A percentile compares a stretch with the other conserved stretches of the same genome.
Conservation (phyloP, 805 yeast species). For the Ogataea dorogensis region DNA sequence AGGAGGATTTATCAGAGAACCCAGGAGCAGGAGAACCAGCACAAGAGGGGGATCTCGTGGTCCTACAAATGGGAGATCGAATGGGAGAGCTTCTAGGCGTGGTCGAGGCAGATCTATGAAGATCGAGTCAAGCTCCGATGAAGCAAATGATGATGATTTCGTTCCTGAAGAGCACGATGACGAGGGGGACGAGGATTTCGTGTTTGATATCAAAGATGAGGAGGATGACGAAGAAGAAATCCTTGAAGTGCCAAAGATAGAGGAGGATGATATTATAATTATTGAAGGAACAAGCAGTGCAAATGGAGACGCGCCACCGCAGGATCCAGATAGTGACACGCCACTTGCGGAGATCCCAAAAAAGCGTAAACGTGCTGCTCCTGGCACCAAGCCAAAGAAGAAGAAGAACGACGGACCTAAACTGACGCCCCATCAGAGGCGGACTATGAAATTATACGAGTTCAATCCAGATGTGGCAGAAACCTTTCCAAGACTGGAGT, state of each 20-base stretch:
- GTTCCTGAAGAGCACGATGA: slow-evolving; percentile 19
- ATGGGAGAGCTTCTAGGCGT: slow-evolving; percentile 15
- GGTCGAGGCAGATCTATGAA: slow-evolving; percentile 9
- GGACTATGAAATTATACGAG: slow-evolving; percentile 64
- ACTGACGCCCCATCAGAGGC: slow-evolving; percentile 64
- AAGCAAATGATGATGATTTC: slow-evolving; percentile 14
- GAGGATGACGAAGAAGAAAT: slow-evolving; percentile 18
- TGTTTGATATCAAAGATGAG: slow-evolving; percentile 25
- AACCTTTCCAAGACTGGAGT: slow-evolving; percentile 65
- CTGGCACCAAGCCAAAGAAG: slow-evolving; percentile 17
- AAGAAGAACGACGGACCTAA: slow-evolving; percentile 36
- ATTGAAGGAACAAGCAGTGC: slow-evolving; percentile 22
- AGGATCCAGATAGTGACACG: slow-evolving; percentile 21
- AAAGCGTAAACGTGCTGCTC: slow-evolving; percentile 23
- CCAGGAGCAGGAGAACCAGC: background rate
- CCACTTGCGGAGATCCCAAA: slow-evolving; percentile 17
- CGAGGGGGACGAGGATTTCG: slow-evolving; percentile 26
- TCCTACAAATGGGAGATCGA: slow-evolving; percentile 17
- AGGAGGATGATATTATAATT: slow-evolving; percentile 25
- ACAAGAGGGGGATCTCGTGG: slow-evolving; percentile 28
- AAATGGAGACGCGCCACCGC: slow-evolving; percentile 14
- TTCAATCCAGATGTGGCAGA: slow-evolving; percentile 76
- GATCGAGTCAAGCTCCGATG: slow-evolving; percentile 8
- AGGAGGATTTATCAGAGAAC: slow-evolving; percentile 44
- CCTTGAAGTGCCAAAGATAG: slow-evolving; percentile 20